Evolutionary conservation across 768 basidiomycete species (phyloP), one percentile per base, ranked within the genome.

Genomic region (Tylopilus sp.): DNA sequence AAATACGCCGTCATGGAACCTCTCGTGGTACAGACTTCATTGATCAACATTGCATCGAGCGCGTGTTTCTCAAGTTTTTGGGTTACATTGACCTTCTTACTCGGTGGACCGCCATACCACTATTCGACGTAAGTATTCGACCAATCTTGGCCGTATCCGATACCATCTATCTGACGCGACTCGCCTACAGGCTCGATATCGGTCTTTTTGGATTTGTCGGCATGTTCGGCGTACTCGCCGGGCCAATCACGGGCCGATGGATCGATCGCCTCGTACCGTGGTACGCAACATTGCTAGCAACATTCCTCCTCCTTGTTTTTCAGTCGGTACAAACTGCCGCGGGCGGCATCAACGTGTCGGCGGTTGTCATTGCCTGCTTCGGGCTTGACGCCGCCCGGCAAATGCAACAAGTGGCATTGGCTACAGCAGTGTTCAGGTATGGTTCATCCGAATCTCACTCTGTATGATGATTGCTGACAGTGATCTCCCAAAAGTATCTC

Each of bases 41-140:
- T 89, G 56, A 75, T 89, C 62, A 80, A 83, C 57, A 63, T 89
- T 16, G 76, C 76, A 25, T 78, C 76, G 13, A 79, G 78, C 54
- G 85, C 85, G 24, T 85, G 82, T 46, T 84, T 78, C 34, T 76
- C 72, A 12, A 78, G 74, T 58, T 85, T 83, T 58, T 85, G 86
- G 86, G 85, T 87, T 4, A 87, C 86, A 1, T 67, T 89, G 54
- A 92, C 91, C 0, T 95, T 93, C 74, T 72, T 93, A 21, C 82
- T 96, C 3, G 85, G 84, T 9, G 87, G 84, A 6, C 69, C 83
- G 4, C 87, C 87, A 1, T 94, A 92, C 63, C 63, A 84, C 59
- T 92, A 86, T 58, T 86, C 84, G 1, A 87, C 85, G 86, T 81
- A 58, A 28, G 78, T 55, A 8, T 21, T 44, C 28, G 59, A 36